phyloP scores from a whole-genome alignment of 139 green algal genomes.

The Picochlorum sp. region DNA sequence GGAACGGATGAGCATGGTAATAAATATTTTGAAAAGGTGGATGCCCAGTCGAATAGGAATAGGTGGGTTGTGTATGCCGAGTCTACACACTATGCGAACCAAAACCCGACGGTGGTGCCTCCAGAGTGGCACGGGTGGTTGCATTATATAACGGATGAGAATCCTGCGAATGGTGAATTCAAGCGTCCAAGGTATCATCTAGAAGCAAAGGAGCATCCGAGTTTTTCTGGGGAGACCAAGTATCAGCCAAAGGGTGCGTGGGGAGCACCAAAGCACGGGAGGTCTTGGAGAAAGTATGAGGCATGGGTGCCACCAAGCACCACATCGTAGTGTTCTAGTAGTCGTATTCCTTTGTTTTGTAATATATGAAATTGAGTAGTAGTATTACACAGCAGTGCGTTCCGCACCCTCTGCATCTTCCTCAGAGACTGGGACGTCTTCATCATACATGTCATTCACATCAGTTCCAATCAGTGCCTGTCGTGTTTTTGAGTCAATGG shows the following conservation, averaged over 20 bases:
- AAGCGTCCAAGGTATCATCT: constrained; percentile 6
- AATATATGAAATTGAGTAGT: not conserved
- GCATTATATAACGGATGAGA: constrained; percentile 49
- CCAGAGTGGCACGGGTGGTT: constrained; percentile 70
- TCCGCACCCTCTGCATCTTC: constrained; percentile 23
- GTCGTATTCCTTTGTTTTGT: not conserved
- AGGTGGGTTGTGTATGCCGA: constrained; percentile 59
- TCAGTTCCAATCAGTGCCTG: constrained; percentile 22
- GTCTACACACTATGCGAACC: constrained; percentile 20
- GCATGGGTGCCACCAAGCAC: not conserved
- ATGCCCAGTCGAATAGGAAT: constrained; percentile 35
- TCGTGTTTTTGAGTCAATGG: constrained; percentile 46
- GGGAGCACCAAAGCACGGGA: not conserved
- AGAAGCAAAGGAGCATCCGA: not conserved
- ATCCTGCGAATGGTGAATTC: constrained; percentile 16
- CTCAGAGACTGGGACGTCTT: constrained; percentile 17
- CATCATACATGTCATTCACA: constrained; percentile 39
- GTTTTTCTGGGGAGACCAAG: not conserved
- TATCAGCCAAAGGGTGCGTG: constrained; percentile 4
- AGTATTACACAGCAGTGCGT: constrained; percentile 1
- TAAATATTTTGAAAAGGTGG: constrained; percentile 34
- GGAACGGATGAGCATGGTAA: constrained; percentile 29
- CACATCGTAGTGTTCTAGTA: not conserved
- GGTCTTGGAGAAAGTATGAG: constrained; percentile 6
- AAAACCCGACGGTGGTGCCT: constrained; percentile 40